These are phyloP conservation scores for Arthromyces matolae DNA, from an alignment of 768 basidiomycete species.

Conservation along the genomic window DNA sequence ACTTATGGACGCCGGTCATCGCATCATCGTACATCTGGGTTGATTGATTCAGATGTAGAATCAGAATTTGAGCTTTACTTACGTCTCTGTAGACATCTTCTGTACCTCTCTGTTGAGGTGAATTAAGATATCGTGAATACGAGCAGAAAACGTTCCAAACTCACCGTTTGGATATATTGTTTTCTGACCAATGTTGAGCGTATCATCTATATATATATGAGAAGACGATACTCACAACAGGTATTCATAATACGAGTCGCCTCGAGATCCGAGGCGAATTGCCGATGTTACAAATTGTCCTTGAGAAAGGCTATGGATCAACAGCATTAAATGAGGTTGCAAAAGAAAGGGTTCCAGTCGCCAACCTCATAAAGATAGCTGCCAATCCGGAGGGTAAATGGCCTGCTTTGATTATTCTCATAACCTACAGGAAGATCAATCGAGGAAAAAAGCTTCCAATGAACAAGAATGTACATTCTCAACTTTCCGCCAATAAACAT, in stretches of 20 bases:
- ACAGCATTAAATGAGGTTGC: background rate
- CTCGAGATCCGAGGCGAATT: constrained; percentile 87
- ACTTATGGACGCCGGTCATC: constrained; percentile 74
- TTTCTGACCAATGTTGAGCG: constrained; percentile 39
- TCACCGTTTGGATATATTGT: constrained; percentile 79
- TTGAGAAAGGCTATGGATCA: constrained; percentile 32
- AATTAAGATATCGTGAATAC: background rate
- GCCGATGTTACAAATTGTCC: constrained; percentile 55
- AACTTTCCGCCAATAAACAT: constrained; percentile 75
- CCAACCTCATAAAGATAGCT: constrained; percentile 80
- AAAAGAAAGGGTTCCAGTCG: background rate
- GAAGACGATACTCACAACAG: constrained; percentile 53
- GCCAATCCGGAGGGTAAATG: constrained; percentile 69
- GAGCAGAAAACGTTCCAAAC: constrained; percentile 8
- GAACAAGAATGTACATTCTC: constrained; percentile 52
- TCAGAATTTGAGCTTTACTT: background rate
- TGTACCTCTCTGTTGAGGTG: constrained; percentile 54
- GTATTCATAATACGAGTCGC: constrained; percentile 94
- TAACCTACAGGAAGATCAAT: constrained; percentile 36
- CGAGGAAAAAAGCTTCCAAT: too few species aligned
- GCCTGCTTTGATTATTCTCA: constrained; percentile 64
- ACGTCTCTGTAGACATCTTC: constrained; percentile 79
- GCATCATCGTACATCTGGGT: constrained; percentile 86
- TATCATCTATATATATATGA: background rate
- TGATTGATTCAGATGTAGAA: background rate